Conservation (phyloP, 2,329 filamentous ascomycete species). For the Fusarium haematococcum region DNA sequence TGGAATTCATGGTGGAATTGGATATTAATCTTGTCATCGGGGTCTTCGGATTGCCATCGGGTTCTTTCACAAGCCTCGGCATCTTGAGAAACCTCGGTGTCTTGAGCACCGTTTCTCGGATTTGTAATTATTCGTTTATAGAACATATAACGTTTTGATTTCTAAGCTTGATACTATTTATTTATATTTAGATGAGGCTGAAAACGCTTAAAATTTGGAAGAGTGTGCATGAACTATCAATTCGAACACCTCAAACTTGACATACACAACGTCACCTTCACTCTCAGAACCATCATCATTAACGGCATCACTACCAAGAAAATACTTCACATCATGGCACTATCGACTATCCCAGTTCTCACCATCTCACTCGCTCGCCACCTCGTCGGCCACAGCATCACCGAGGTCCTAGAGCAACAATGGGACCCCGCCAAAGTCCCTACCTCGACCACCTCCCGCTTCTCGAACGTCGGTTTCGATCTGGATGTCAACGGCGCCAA, state of each 20-base stretch:
- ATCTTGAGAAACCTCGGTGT: not conserved
- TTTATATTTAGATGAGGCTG: not conserved
- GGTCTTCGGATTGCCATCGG: not conserved
- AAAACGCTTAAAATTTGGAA: not conserved
- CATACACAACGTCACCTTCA: not conserved
- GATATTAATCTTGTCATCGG: not conserved
- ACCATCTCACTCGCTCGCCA: slow-evolving; percentile 14
- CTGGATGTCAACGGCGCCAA: slow-evolving; percentile 4
- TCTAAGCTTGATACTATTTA: not conserved
- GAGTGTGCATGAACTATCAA: not conserved
- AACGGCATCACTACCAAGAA: not conserved
- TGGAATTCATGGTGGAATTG: not conserved
- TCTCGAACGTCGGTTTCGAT: slow-evolving; percentile 16
- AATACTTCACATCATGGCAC: not conserved
- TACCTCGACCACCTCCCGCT: not conserved
- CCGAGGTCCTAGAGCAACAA: not conserved
- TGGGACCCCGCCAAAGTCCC: slow-evolving; percentile 9
- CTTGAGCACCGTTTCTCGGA: not conserved
- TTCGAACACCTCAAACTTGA: not conserved
- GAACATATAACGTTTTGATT: not conserved
- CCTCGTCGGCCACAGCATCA: not conserved
- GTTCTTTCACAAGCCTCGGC: not conserved
- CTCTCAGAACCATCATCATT: not conserved
- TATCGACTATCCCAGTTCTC: not conserved
- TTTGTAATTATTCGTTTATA: not conserved